Base-by-base conservation (phyloP, 2,329 filamentous ascomycete species). In the Fusarium coicis region DNA sequence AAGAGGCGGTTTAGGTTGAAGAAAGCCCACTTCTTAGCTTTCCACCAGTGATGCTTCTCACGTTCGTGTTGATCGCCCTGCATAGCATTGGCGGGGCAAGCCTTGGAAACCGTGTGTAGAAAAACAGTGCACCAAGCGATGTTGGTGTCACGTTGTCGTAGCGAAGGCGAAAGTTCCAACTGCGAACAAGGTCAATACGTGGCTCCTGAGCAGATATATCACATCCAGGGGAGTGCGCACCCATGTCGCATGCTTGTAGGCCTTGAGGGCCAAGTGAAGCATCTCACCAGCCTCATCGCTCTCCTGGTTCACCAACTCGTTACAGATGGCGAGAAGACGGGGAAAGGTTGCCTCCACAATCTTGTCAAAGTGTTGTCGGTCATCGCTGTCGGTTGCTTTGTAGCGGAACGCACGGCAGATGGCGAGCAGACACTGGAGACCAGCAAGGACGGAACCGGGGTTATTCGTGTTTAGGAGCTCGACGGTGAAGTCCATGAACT, bases 21-120 rank as follows among this genome's bases (percentile, higher is more conserved):
- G 83, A 98, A 99, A 19, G 96, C 93, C 96, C 96, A 98, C 84
- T 99, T 99, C 91, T 98, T 98, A 73, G 95, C 93, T 87, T 98
- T 99, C 96, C 96, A 99, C 96, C 96, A 99, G 82, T 98, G 95
- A 81, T 97, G 95, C 78, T 92, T 90, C 83, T 98, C 96, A 65
- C 96, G 91, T 80, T 98, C 96, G 66, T 94, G 91, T 58, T 92
- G 85, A 66, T 91, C 94, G 68, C 93, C 93, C 68, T 97, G 94
- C 88, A 98, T 91, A 40, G 95, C 92, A 76, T 88, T 91, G 63
- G 93, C 88, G 9, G 96, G 96, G 40, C 93, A 91, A 28, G 92
- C 86, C 83, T 98, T 98, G 75, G 92, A 92, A 40, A 98, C 93
- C 57, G 97, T 94, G 69, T 93, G 92, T 75, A 99, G 86, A 86